Percentiles rank a stretch among this genome's conserved stretches.
Conservation (phyloP, 2,329 filamentous ascomycete genomes). For the Fusarium sp. region DNA sequence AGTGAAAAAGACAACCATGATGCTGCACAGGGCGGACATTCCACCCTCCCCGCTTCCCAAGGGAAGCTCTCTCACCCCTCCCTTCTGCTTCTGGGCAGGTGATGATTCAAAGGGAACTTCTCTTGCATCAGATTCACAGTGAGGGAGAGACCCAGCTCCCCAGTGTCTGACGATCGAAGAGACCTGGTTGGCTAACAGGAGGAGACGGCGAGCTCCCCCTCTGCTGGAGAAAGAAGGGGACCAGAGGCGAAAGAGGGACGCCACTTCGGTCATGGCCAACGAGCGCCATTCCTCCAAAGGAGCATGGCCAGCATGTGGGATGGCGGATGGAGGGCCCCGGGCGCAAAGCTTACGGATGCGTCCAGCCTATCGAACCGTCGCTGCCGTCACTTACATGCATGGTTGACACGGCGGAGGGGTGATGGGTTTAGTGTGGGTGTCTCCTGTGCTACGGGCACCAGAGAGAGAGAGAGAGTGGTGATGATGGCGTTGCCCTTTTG, state of each 20-base stretch:
- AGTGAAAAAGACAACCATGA: constrained; percentile 17
- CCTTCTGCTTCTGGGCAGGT: neutral
- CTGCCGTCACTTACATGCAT: constrained; percentile 4
- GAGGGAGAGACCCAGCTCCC: neutral
- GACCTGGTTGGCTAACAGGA: constrained; percentile 19
- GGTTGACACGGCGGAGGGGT: neutral
- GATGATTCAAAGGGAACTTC: neutral
- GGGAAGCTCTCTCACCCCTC: neutral
- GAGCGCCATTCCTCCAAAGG: constrained; percentile 19
- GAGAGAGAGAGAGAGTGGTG: constrained; percentile 7
- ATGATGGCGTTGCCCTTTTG: constrained; percentile 30
- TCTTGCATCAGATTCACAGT: neutral
- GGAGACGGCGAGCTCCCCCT: neutral
- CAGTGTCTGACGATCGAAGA: constrained; percentile 26
- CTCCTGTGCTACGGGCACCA: neutral
- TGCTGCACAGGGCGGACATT: constrained; percentile 21
- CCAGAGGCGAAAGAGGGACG: constrained; percentile 18
- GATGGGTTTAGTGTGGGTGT: neutral
- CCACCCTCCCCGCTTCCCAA: neutral
- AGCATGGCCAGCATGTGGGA: constrained; percentile 31
- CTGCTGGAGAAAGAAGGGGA: neutral
- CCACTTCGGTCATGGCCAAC: constrained; percentile 35
- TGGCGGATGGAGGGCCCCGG: constrained; percentile 13
- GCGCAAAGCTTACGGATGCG: constrained; percentile 27
- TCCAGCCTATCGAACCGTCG: constrained; percentile 17